phyloP scores from a whole-genome alignment of 2,329 filamentous ascomycete species.

The Penicillium expansum region DNA sequence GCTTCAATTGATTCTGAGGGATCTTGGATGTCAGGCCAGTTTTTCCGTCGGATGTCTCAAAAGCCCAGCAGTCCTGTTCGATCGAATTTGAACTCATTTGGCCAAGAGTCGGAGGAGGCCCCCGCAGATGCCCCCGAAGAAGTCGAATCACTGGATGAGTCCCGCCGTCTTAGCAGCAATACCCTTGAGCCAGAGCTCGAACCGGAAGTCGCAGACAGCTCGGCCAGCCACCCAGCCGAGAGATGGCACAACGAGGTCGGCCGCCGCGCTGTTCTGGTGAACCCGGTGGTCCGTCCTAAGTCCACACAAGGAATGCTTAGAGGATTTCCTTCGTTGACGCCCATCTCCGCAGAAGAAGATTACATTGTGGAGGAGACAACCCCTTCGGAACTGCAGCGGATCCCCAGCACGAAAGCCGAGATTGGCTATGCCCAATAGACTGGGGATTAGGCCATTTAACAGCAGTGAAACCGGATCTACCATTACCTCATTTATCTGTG shows the following conservation, averaged over 20 bases:
- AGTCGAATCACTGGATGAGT: conserved; percentile 25
- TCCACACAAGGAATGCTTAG: conserved; percentile 61
- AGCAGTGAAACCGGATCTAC: neutral
- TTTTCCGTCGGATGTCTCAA: conserved; percentile 50
- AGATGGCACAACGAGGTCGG: conserved; percentile 53
- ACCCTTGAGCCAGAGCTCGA: conserved; percentile 53
- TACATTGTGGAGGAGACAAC: conserved; percentile 31
- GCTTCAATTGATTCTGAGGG: conserved; percentile 94
- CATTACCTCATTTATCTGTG: neutral
- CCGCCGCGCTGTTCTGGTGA: conserved; percentile 64
- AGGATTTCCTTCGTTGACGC: conserved; percentile 44
- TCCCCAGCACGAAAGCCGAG: conserved; percentile 37
- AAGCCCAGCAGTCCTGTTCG: conserved; percentile 37
- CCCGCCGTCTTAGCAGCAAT: conserved; percentile 41
- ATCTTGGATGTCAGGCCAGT: conserved; percentile 86
- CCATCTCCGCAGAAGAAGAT: conserved; percentile 35
- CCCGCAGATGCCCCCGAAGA: conserved; percentile 43
- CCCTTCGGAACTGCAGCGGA: conserved; percentile 54
- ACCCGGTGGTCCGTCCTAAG: conserved; percentile 55
- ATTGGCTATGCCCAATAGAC: conserved; percentile 20
- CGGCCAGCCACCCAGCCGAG: conserved; percentile 33
- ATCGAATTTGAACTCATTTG: conserved; percentile 44
- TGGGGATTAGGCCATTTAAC: neutral
- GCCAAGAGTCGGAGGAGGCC: conserved; percentile 44
- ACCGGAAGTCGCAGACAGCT: conserved; percentile 6